Base-by-base conservation (phyloP, 2,329 filamentous ascomycete genomes). In the Botrytis hyacinthi region DNA sequence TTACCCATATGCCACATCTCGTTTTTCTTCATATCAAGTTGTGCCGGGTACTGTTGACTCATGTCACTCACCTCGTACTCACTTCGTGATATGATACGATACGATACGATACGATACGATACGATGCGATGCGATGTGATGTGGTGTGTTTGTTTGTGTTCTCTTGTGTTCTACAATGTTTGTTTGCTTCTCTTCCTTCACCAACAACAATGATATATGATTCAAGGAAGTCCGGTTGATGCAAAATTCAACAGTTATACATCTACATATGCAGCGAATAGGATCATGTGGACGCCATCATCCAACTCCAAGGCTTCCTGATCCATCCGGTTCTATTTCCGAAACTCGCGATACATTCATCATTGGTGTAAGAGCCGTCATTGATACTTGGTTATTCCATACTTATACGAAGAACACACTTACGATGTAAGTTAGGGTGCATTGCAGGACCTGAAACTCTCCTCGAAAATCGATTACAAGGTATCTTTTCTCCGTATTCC, bases 371-470 rank as follows among this genome's bases (percentile, higher is more conserved):
- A 54, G 48, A 42, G 20, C 18, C 40, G 26, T 32, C 65, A 54
- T 20, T 54, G 35, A 40, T 29, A 35, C 26, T 51, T 57, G 26
- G 16, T 16, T 16, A 7, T 20, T 42, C 18, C 48, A 42, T 7
- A 18, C n/a, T 5, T 42, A 32, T 44, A 57, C 48, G 37, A 42
- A 40, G 18, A 42, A 32, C 26, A 51, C 29, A 44, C 48, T 42
- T 42, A n/a, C 0, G 10, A 62, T 62, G 60, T 40, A 5, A 14
- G 26, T 57, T 32, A n/a, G n/a, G 48, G 46, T 59, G n/a, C 48
- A 57, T 46, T 46, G 35, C 48, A 59, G 26, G n/a, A 57, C 46
- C n/a, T 67, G 61, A 67, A 72, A 72, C 70, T 26, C 48, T 60
- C 67, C 22, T 68, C 22, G 48, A 72, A 40, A 48, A n/a, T 37